Base-by-base conservation (phyloP, 2,329 filamentous ascomycete genomes). In the Hymenoscyphus albidus region DNA sequence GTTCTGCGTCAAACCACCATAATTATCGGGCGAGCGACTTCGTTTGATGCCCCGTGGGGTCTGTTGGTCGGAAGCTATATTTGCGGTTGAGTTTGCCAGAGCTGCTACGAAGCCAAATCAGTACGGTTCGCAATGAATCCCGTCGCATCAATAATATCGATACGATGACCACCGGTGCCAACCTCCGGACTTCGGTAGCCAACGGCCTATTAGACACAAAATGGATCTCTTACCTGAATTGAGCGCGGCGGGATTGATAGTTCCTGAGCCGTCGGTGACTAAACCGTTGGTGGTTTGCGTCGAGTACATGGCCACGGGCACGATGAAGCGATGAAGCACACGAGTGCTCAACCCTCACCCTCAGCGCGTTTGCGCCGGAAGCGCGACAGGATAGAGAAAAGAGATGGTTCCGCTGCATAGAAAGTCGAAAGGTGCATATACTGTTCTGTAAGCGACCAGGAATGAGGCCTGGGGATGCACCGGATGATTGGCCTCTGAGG, bases 221-320 rank as follows among this genome's bases (percentile, higher is more conserved):
- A 48, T 71, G 71, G 35, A 35, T 71, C 55, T 73, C 78, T 74
- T 88, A 94, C 90, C 87, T 82, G 88, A 88, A 81, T 90, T 92
- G 81, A 96, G 84, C 70, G 90, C 91, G 75, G 91, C 91, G 77
- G 92, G 92, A 83, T 96, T 92, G 83, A 96, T 95, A 76, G 92
- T 96, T 77, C 90, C 91, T 82, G 89, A 89, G 77, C 91, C 89
- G 85, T 90, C 89, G 74, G 83, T 81, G 66, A 80, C 75, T 65
- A 74, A 75, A 79, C 87, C 86, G 82, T 88, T 89, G 78, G 88
- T 84, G 78, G 88, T 84, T 78, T 85, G 83, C 78, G 83, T 81
- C 77, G 85, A 82, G 81, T 84, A 84, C 81, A 84, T 69, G 59
- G 66, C 67, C 77, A 65, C 66, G 60, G 64, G 70, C 70, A 65